These are phyloP conservation scores for Starmerella powellii DNA, from an alignment of 805 yeast species.

Conservation along the genomic window DNA sequence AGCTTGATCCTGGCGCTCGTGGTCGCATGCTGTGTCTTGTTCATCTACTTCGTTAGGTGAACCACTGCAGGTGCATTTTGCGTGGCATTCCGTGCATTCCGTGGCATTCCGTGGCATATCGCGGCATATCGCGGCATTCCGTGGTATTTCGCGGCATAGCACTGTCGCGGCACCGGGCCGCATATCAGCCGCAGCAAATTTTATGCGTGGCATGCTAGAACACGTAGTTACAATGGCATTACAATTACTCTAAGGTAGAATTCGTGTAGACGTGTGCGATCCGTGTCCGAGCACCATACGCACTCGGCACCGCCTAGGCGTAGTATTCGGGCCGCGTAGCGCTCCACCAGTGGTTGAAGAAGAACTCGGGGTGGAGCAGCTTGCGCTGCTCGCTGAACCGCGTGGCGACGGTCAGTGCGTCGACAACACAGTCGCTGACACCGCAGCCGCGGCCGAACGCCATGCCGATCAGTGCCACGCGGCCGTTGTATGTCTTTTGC, in stretches of 20 bases:
- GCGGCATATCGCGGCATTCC: too few relatives aligned
- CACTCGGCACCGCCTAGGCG: conserved; percentile 16
- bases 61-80: conserved; percentile 26
- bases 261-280: too few relatives aligned
- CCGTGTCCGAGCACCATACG: too few relatives aligned
- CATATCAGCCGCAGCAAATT: too few relatives aligned
- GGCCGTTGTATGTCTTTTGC: conserved; percentile 30
- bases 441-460: conserved; percentile 71
- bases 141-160: too few relatives aligned
- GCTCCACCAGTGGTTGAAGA: conserved; percentile 24
- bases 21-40: conserved; percentile 58
- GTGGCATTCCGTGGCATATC: too few relatives aligned
- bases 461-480: conserved; percentile 63
- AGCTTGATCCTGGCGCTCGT: conserved; percentile 68
- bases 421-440: conserved; percentile 72
- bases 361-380: conserved; percentile 26
- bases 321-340: conserved; percentile 22
- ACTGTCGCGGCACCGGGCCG: too few relatives aligned
- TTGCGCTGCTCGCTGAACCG: conserved; percentile 26
- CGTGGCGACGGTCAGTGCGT: conserved; percentile 49
- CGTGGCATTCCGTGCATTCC: too few relatives aligned
- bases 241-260: too few relatives aligned
- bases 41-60: conserved; percentile 43
- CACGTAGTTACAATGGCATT: too few relatives aligned
- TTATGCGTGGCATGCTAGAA: too few relatives aligned